Evolutionary conservation across 345 rosid genomes (phyloP), one percentile per base, ranked within the genome.

Genomic region (Sonneratia alba): DNA sequence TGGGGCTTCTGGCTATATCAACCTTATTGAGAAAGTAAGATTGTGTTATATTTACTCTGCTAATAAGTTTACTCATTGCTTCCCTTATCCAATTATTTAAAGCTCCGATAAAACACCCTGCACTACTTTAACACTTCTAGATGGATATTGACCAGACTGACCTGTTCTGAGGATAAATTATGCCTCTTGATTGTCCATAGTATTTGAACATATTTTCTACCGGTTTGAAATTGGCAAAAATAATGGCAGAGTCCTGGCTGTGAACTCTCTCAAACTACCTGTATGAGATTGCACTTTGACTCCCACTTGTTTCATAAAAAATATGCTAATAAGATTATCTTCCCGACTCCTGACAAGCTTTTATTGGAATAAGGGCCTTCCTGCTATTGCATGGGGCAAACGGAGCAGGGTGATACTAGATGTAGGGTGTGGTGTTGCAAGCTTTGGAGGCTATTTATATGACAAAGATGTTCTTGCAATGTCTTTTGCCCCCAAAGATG

Each of bases 341-440:
- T 34, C 27, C 18, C 66, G 9, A 62, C 18, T 32, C 12, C 19
- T 62, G 66, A 62, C 38, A 62, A 27, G 32, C 38, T 62, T 62
- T 27, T 62, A 34, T 62, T 62, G 66, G 38, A 59, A 6, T 62
- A 13, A 76, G 79, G 67, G 63, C 34, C 38, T 66, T 36, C 72
- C 79, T 59, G 55, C 56, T 72, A 72, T 76, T 48, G 75, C 75
- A 34, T 76, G 79, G 79, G 79, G 79, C 15, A 76, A 72, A 64
- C 53, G 59, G 40, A 76, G 71, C 72, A 69, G 79, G 14, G 79
- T 76, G 48, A 67, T 76, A 36, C 69, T 76, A 15, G 79, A 76
- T 76, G 79, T 72, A 11, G 79, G 79, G 7, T 76, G 79, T 76
- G 79, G 79, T 49, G 79, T 76, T 24, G 79, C 75, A n/a, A 76